These are phyloP conservation scores for Cyclocybe cylindracea DNA, from an alignment of 768 basidiomycete species.

Conservation along the genomic window DNA sequence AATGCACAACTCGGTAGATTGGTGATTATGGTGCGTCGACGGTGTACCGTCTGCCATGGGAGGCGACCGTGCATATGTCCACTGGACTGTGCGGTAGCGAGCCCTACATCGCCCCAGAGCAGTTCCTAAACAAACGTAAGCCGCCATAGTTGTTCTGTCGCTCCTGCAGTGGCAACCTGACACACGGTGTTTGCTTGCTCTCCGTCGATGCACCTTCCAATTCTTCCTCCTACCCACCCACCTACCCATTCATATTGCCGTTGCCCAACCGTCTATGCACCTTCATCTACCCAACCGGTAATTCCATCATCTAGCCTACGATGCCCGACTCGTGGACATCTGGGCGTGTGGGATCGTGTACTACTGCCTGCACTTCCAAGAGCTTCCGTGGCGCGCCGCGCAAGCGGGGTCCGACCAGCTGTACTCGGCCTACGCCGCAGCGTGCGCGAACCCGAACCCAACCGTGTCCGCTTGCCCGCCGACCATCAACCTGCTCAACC, in stretches of 20 bases:
- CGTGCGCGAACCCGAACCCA: conserved; percentile 49
- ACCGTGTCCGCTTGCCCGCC: conserved; percentile 50
- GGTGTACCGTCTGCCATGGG: conserved; percentile 99
- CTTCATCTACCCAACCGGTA: not conserved
- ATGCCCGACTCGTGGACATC: conserved; percentile 94
- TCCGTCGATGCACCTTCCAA: conserved; percentile 28
- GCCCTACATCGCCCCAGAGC: conserved; percentile 98
- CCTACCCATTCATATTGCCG: conserved; percentile 16
- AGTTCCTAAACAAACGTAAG: conserved; percentile 96
- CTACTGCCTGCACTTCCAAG: conserved; percentile 98
- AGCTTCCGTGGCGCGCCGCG: conserved; percentile 96
- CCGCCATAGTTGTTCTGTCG: conserved; percentile 30
- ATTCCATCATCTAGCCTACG: conserved; percentile 70
- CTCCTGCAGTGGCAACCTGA: conserved; percentile 28
- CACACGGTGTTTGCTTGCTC: conserved; percentile 24
- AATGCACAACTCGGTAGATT: conserved; percentile 51
- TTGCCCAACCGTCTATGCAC: conserved; percentile 9
- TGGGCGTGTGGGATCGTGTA: conserved; percentile 98
- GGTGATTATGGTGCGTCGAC: conserved; percentile 99
- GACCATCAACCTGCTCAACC: conserved; percentile 88
- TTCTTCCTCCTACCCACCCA: conserved; percentile 10
- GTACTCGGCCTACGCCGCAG: conserved; percentile 73
- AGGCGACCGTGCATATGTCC: conserved; percentile 94
- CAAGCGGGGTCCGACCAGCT: conserved; percentile 73
- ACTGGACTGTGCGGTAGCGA: conserved; percentile 97